A percentile compares a stretch with the other conserved stretches of the same genome.
Evolutionary conservation across 768 basidiomycete species (phyloP).

Genomic region (Fistulinella prunicolor): DNA sequence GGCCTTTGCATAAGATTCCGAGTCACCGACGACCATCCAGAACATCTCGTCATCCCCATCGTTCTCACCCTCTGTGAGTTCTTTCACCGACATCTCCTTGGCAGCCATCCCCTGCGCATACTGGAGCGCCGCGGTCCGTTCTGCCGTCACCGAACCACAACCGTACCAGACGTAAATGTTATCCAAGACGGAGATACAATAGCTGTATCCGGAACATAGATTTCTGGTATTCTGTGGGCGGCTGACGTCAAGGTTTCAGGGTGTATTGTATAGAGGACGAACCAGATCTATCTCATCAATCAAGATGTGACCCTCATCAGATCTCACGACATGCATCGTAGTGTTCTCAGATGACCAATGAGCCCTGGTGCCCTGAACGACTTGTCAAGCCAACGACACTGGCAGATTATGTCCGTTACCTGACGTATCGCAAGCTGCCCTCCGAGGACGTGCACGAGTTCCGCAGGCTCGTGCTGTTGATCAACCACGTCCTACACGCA

Average conservation of each 20-base stretch:
- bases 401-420: conserved; percentile 37
- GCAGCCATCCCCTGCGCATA: conserved; percentile 54
- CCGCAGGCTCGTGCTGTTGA: conserved; percentile 63
- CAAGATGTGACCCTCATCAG: conserved; percentile 44
- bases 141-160: conserved; percentile 55
- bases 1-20: conserved; percentile 64
- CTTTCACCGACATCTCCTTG: conserved; percentile 41
- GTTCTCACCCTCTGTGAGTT: conserved; percentile 62
- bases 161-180: conserved; percentile 83
- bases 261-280: conserved; percentile 9
- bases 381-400: conserved; percentile 2
- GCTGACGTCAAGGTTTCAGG: conserved; percentile 3
- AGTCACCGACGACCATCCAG: conserved; percentile 82
- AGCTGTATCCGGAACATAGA: conserved; percentile 83
- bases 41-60: conserved; percentile 73
- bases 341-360: conserved; percentile 83
- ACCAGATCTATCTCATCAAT: conserved; percentile 78
- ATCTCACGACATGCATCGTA: conserved; percentile 73
- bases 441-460: conserved; percentile 63
- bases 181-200: conserved; percentile 68
- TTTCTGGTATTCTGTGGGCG: conserved; percentile 52
- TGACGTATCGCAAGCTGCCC: conserved; percentile 73
- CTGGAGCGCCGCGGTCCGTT: conserved; percentile 57
- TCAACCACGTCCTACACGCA: conserved; percentile 36
- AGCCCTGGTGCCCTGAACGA: conserved; percentile 56